Evolutionary conservation across 2,329 filamentous ascomycete species (phyloP).

Genomic region (Ascosphaera aggregata): DNA sequence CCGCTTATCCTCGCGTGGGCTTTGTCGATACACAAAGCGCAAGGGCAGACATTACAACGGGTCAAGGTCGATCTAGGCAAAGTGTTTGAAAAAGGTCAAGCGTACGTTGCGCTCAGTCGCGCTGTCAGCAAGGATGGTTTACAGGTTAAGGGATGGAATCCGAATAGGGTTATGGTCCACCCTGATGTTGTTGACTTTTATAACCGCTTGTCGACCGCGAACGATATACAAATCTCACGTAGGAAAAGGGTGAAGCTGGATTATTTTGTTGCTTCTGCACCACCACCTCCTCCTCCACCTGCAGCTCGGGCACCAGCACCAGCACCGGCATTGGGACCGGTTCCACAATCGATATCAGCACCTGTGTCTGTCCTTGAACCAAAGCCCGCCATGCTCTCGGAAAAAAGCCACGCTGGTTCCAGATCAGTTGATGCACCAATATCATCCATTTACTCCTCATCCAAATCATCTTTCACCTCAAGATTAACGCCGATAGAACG

Average conservation of each 20-base stretch:
- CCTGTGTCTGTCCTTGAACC: not conserved
- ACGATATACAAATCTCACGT: conserved; percentile 20
- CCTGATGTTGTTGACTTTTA: conserved; percentile 73
- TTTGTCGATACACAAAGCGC: conserved; percentile 91
- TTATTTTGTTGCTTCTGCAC: conserved; percentile 1
- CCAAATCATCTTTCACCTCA: no score
- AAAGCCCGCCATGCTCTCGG: not conserved
- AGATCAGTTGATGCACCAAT: not conserved
- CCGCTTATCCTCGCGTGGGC: conserved; percentile 94
- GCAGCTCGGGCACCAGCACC: not conserved
- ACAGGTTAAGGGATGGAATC: conserved; percentile 73
- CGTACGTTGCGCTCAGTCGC: conserved; percentile 87
- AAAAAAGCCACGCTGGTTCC: not conserved
- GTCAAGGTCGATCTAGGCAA: conserved; percentile 85
- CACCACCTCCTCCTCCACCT: conserved; percentile 1
- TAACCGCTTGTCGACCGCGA: conserved; percentile 51
- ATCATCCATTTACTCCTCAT: not conserved
- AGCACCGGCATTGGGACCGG: not conserved
- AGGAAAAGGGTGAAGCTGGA: conserved; percentile 2
- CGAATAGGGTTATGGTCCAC: conserved; percentile 83
- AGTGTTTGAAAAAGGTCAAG: conserved; percentile 93
- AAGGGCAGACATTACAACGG: conserved; percentile 78
- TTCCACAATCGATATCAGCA: not conserved
- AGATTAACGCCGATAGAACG: not conserved
- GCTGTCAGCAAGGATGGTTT: conserved; percentile 71